These are phyloP conservation scores for Lagerstroemia speciosa DNA, from an alignment of 345 rosid genomes.

Conservation along the genomic window DNA sequence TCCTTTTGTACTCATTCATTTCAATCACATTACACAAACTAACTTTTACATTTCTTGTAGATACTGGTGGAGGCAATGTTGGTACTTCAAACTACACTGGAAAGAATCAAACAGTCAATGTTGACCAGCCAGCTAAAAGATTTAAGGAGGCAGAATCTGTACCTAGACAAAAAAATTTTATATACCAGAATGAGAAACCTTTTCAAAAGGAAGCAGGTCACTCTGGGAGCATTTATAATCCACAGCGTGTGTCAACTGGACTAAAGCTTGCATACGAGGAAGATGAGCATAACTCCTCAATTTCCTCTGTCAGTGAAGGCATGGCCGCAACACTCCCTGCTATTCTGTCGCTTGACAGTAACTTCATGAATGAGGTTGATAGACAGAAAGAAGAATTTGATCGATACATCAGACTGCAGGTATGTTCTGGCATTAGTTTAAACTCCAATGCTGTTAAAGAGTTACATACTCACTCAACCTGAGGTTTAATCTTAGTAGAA, in stretches of 20 bases:
- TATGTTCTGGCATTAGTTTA: conserved; percentile 9
- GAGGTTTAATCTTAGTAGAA: neutral
- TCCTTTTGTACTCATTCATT: neutral
- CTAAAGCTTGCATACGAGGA: conserved; percentile 57
- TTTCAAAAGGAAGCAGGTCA: conserved; percentile 31
- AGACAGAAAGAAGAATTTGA: conserved; percentile 58
- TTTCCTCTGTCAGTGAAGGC: conserved; percentile 44
- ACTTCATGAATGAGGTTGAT: conserved; percentile 40
- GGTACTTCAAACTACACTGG: conserved; percentile 37
- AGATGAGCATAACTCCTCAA: conserved; percentile 62
- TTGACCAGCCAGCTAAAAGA: conserved; percentile 39
- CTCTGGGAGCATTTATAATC: conserved; percentile 36
- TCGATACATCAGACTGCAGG: conserved; percentile 49
- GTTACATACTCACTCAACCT: neutral
- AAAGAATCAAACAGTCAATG: conserved; percentile 23
- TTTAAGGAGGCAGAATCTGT: conserved; percentile 37
- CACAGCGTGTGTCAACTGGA: conserved; percentile 58
- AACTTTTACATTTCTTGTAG: conserved; percentile 17
- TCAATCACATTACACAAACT: neutral
- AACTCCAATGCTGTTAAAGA: neutral
- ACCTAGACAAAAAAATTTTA: conserved; percentile 29
- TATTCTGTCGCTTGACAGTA: conserved; percentile 36
- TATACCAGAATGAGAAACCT: conserved; percentile 33
- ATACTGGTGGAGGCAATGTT: conserved; percentile 33
- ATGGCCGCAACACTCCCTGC: conserved; percentile 31